phyloP scores from a whole-genome alignment of 352 stramenopile genomes.

The Pythium coloratum region DNA sequence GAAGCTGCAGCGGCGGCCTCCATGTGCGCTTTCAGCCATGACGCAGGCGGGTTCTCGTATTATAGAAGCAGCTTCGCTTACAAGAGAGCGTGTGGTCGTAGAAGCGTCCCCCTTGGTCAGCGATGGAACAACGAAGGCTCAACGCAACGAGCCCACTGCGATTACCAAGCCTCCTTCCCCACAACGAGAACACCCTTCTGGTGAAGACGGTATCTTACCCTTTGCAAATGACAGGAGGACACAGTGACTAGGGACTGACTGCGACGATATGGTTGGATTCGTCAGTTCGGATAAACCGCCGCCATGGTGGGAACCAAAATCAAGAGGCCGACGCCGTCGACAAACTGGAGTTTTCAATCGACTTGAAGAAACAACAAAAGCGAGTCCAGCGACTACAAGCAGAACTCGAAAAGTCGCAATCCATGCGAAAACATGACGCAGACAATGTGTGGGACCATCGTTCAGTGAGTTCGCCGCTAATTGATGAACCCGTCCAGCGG shows the following conservation, averaged over 20 bases:
- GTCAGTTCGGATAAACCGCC: not conserved
- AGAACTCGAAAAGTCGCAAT: slow-evolving; percentile 25
- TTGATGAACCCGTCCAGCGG: not conserved
- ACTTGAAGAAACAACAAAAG: slow-evolving; percentile 33
- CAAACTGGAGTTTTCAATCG: slow-evolving; percentile 12
- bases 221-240: not conserved
- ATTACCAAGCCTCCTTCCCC: not conserved
- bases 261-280: not conserved
- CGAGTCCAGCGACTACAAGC: slow-evolving; percentile 29
- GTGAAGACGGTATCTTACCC: not conserved
- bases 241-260: not conserved
- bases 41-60: slow-evolving; percentile 14
- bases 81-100: not conserved
- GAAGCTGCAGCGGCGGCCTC: not conserved
- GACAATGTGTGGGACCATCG: slow-evolving; percentile 4
- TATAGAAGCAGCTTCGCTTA: not conserved
- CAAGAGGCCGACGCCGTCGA: slow-evolving; percentile 22
- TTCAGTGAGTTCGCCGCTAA: no score
- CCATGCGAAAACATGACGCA: not conserved
- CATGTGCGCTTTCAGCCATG: slow-evolving; percentile 1
- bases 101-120: not conserved
- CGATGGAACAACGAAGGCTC: not conserved
- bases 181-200: not conserved
- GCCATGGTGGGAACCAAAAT: slow-evolving; percentile 5
- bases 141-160: not conserved